These are phyloP conservation scores for Chlamydomonas applanata DNA, from an alignment of 139 green algal genomes.

Conservation along the genomic window DNA sequence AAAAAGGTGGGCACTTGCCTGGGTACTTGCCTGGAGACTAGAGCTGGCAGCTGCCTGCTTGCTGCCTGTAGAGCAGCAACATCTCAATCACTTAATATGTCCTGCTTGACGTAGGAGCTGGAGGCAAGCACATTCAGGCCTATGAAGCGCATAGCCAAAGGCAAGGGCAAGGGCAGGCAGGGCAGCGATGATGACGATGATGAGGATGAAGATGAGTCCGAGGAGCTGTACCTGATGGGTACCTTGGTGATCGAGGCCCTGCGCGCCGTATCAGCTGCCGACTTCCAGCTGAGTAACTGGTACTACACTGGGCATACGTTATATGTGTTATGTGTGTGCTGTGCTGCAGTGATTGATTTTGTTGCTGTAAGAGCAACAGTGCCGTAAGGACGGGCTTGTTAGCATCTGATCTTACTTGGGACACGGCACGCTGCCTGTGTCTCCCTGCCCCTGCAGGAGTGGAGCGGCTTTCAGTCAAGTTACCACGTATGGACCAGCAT, in stretches of 20 bases:
- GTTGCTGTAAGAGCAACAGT: too few species aligned
- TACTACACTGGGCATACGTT: too few species aligned
- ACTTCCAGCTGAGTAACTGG: too few species aligned
- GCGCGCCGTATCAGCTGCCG: too few species aligned
- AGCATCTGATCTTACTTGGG: not conserved
- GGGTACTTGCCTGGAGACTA: not conserved
- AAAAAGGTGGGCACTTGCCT: constrained; percentile 5
- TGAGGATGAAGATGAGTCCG: not conserved
- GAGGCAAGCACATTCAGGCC: too few species aligned
- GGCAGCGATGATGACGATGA: not conserved
- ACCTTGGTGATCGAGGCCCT: too few species aligned
- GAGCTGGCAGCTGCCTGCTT: not conserved
- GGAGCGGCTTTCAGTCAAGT: not conserved
- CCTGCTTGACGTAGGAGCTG: too few species aligned
- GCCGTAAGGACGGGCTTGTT: not conserved
- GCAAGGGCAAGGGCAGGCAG: not conserved
- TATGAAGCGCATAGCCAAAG: too few species aligned
- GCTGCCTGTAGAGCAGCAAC: not conserved
- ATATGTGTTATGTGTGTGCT: too few species aligned
- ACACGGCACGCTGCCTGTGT: not conserved
- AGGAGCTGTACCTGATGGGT: not conserved
- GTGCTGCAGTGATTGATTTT: too few species aligned
- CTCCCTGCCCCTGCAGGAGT: not conserved
- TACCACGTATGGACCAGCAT: not conserved
- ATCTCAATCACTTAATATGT: too few species aligned